Base-by-base conservation (phyloP, 2,329 filamentous ascomycete species). In the Paraphoma sp. region DNA sequence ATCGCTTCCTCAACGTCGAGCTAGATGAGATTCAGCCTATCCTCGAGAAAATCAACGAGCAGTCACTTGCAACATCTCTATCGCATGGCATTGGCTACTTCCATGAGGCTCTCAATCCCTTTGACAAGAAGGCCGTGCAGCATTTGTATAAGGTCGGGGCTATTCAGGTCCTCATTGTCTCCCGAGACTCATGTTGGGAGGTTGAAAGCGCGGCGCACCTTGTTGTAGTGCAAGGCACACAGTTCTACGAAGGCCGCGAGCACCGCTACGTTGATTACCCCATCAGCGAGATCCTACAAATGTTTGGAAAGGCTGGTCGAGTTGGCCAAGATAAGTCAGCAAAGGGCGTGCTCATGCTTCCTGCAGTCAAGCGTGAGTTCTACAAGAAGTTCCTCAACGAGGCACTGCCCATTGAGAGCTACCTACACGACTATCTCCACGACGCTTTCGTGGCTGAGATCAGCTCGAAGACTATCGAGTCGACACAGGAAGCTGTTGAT, bases 341-440 rank as follows among this genome's bases (percentile, higher is more conserved):
- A 45, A 92, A 91, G 59, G 96, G 94, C 65, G 92, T 99, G n/a
- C 83, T 99, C 44, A 98, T 99, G 95, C 87, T 97, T 10, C 93
- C 94, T 2, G 89, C 91, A 16, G 92, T 96, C 46, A 97, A 96
- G 83, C 89, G 95, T 38, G 93, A 97, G 61, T 99, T 97, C 79
- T 99, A 98, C 85, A 96, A 95, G 80, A 99, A 99, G 79, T 99
- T 99, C 82, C 80, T 99, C 63, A 94, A 95, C 68, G 96, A 99
- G 76, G 95, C 95, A 17, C 82, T 99, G 42, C 95, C 95, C 0
- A 92, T 99, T 23, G 95, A 99, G 80, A 97, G 92, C 63, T 93
- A 97, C 74, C 84, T 99, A 31, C 91, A 96, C 73, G 88, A 91
- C 53, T 97, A 93, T 76, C 83, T 99, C 33, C 92, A 96, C 68